Conservation (phyloP, 1,284 basidiomycete species). For the Irpex sp. region DNA sequence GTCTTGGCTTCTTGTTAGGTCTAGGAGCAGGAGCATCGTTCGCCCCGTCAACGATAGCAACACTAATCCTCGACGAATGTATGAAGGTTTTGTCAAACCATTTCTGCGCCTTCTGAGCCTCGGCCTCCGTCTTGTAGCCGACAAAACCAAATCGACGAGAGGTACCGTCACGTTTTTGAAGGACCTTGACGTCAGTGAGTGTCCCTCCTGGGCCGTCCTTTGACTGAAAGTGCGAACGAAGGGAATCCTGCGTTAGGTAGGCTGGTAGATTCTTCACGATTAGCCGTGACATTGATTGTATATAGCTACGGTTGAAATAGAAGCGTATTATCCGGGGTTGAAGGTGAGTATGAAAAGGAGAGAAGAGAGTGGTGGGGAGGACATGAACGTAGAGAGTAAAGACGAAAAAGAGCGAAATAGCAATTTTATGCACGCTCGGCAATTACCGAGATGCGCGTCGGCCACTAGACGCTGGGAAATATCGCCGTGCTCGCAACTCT, state of each 20-base stretch:
- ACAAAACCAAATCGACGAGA: conserved; percentile 91
- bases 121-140: conserved; percentile 80
- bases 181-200: conserved; percentile 88
- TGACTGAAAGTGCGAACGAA: conserved; percentile 71
- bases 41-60: conserved; percentile 74
- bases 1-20: conserved; percentile 66
- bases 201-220: conserved; percentile 59
- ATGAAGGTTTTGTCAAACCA: conserved; percentile 89
- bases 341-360: background rate
- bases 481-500: background rate
- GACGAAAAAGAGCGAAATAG: conserved; percentile 10
- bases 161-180: conserved; percentile 74
- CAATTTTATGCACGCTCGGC: background rate
- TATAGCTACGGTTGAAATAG: too few species aligned
- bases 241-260: conserved; percentile 63
- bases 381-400: background rate
- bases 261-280: conserved; percentile 88
- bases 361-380: background rate
- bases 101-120: conserved; percentile 73
- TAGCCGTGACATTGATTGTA: conserved; percentile 74
- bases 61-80: conserved; percentile 71
- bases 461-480: background rate
- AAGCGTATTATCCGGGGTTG: conserved; percentile 2
- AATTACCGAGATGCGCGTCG: background rate
- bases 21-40: conserved; percentile 63